Evolutionary conservation across 805 yeast species (phyloP), one percentile per base, ranked within the genome.

Genomic region (Jamesozyma hellenica): DNA sequence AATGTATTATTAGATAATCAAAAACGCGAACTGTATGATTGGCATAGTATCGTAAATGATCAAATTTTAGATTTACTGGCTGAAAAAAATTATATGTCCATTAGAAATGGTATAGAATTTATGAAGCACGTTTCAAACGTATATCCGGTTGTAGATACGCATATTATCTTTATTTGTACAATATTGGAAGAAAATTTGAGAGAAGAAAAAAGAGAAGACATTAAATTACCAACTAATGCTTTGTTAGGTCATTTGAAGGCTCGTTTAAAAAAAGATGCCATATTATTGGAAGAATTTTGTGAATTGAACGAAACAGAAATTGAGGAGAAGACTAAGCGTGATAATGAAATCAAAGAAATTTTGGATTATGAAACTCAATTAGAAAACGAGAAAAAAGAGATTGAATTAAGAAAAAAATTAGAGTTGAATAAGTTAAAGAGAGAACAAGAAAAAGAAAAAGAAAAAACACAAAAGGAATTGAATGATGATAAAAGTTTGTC

Each of bases 61-160:
- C 53, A 58, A 41, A 42, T 44, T 10, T 49, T 42, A 17, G 46
- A 44, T 29, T 40, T 43, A 39, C 47, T 52, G 25, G 45, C 36
- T 43, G 61, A 48, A 27, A 44, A 63, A 3, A 81, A 80, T 40
- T 88, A 86, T 56, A 81, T 83, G 75, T 77, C 82, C 2, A 71
- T 92, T 38, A 74, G 87, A 40, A 88, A 87, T 59, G 74, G 85
- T 3, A 82, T 87, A 42, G 80, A 83, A 1, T 75, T 85, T 49
- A 64, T 87, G 65, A 84, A 80, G 53, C 77, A 76, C 47, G 60
- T 80, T 33, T 61, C 79, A 15, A 69, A 71, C 2, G 68, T 72
- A 13, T 86, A 75, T 54, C 95, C 96, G 0, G 63, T 69, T 10
- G 72, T 83, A 12, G 77, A 76, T 38, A 77, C 71, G 23, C 88